A percentile compares a stretch with the other conserved stretches of the same genome.
Evolutionary conservation across 441 rosid genomes (phyloP).

Genomic region (Isatis lusitanica): DNA sequence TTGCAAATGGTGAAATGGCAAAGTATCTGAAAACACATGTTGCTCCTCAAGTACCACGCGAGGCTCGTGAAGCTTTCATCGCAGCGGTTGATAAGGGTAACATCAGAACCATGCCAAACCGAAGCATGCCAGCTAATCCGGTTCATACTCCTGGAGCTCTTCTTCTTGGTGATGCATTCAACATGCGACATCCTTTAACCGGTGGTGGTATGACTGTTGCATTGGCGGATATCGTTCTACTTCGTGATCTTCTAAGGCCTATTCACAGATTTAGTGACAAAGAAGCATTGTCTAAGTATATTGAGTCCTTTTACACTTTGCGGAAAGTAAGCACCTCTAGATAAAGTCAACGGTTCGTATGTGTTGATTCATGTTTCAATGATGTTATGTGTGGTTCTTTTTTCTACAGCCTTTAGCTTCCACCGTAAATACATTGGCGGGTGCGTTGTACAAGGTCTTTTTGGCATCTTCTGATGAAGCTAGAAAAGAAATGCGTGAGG

Average conservation of each 20-base stretch:
- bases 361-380: not conserved
- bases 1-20: conserved; percentile 80
- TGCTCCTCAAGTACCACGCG: conserved; percentile 58
- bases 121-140: conserved; percentile 69
- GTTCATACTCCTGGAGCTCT: conserved; percentile 61
- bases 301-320: conserved; percentile 58
- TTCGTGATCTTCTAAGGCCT: conserved; percentile 54
- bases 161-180: conserved; percentile 65
- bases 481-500: not conserved
- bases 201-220: conserved; percentile 74
- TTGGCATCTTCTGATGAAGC: conserved; percentile 2
- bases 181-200: conserved; percentile 73
- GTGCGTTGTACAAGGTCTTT: conserved; percentile 35
- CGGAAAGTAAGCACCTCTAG: conserved; percentile 38
- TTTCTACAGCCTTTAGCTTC: conserved; percentile 56
- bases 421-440: conserved; percentile 61
- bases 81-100: conserved; percentile 54
- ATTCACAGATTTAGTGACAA: conserved; percentile 42
- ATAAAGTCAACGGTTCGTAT: not conserved
- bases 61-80: conserved; percentile 48
- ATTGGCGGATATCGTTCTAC: conserved; percentile 55
- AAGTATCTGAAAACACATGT: conserved; percentile 57
- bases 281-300: conserved; percentile 43
- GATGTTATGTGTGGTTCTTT: not conserved
- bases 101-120: conserved; percentile 59